These are phyloP conservation scores for Martensiomyces pterosporus DNA, from an alignment of 192 early-diverging fungal genomes.

Conservation along the genomic window DNA sequence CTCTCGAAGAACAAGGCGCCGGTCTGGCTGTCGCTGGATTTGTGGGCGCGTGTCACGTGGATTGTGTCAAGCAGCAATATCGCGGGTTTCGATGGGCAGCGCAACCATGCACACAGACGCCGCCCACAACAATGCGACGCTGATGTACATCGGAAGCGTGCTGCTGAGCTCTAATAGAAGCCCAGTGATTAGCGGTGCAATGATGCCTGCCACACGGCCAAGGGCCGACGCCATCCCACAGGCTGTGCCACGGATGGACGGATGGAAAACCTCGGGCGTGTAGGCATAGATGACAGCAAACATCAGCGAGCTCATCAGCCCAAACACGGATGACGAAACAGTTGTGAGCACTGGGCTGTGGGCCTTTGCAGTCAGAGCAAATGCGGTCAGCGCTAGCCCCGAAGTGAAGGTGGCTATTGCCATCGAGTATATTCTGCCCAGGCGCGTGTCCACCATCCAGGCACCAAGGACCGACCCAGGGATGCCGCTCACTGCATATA, in stretches of 20 bases:
- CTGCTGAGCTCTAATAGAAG: constrained; percentile 55
- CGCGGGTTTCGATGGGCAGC: constrained; percentile 61
- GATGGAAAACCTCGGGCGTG: constrained; percentile 83
- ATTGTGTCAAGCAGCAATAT: constrained; percentile 20
- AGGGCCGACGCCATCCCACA: constrained; percentile 73
- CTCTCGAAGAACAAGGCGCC: neutral
- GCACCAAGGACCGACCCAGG: constrained; percentile 73
- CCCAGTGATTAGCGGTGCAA: constrained; percentile 72
- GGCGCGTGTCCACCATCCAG: constrained; percentile 64
- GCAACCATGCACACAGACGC: constrained; percentile 61
- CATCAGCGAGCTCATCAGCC: constrained; percentile 65
- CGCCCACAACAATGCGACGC: constrained; percentile 53
- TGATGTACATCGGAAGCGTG: constrained; percentile 63
- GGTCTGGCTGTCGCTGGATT: neutral
- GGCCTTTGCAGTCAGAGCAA: constrained; percentile 56
- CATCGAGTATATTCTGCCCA: constrained; percentile 81
- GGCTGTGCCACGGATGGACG: constrained; percentile 71
- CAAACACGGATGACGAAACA: constrained; percentile 58
- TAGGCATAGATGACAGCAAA: constrained; percentile 86
- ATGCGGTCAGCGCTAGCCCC: constrained; percentile 61
- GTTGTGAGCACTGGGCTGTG: constrained; percentile 51
- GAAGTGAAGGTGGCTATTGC: constrained; percentile 69
- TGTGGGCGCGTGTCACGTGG: too few species aligned
- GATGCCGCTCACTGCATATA: constrained; percentile 72
- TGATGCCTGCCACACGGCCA: constrained; percentile 68